Percentiles rank a stretch among this genome's conserved stretches.
These are phyloP conservation scores for Petunia axillaris DNA, from an alignment of 257 asterid species.

Conservation along the genomic window DNA sequence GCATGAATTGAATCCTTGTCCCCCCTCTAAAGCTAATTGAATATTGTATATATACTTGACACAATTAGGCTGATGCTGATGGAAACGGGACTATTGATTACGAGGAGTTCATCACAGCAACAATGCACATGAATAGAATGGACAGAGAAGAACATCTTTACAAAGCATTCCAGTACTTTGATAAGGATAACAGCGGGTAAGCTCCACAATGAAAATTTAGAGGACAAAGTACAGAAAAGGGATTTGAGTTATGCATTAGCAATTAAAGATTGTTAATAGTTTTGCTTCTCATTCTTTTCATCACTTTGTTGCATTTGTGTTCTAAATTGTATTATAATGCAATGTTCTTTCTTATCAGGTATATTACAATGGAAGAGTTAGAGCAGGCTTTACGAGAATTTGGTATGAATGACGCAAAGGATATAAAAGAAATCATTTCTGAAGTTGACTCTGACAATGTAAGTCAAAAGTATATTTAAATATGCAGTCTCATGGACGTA, in stretches of 20 bases:
- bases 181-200: slow-evolving; percentile 64
- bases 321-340: not conserved
- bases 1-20: not conserved
- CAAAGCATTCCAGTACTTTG: slow-evolving; percentile 66
- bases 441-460: slow-evolving; percentile 70
- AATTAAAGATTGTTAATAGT: too few species aligned
- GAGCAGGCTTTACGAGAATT: slow-evolving; percentile 72
- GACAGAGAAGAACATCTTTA: slow-evolving; percentile 73
- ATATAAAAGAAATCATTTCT: slow-evolving; percentile 63
- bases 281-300: too few species aligned
- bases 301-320: not conserved
- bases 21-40: not conserved
- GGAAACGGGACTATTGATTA: slow-evolving; percentile 68
- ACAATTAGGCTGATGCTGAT: slow-evolving; percentile 59
- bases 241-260: not conserved
- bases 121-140: slow-evolving; percentile 67
- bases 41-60: not conserved
- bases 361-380: slow-evolving; percentile 68
- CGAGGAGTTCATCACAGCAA: slow-evolving; percentile 71
- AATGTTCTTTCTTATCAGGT: slow-evolving; percentile 39
- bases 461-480: slow-evolving; percentile 28
- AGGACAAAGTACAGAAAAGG: not conserved
- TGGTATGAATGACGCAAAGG: slow-evolving; percentile 61
- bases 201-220: not conserved
- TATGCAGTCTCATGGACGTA: not conserved